Evolutionary conservation across 1,284 basidiomycete genomes (phyloP).

Genomic region (Ceraceosorus guamensis): DNA sequence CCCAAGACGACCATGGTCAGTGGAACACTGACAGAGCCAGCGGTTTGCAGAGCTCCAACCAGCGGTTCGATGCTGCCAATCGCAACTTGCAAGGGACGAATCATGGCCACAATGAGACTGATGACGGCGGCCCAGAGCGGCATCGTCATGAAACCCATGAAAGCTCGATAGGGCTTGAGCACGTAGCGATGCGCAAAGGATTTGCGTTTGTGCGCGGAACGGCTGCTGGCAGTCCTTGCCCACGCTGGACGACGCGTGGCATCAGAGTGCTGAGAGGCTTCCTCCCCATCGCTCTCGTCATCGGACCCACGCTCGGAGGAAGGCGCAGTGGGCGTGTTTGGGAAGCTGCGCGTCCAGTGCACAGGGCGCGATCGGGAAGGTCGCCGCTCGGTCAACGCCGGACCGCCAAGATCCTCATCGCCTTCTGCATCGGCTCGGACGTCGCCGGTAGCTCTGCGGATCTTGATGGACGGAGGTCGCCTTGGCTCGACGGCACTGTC

Average conservation of each 20-base stretch:
- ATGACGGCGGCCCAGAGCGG: constrained; percentile 57
- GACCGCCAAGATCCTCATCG: too few relatives aligned
- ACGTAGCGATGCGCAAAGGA: constrained; percentile 4
- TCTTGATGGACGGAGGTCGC: too few relatives aligned
- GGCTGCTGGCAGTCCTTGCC: too few relatives aligned
- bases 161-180: constrained; percentile 43
- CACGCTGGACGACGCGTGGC: not conserved
- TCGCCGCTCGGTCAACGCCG: too few relatives aligned
- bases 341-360: not conserved
- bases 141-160: constrained; percentile 77
- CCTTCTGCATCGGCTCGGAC: too few relatives aligned
- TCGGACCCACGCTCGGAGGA: not conserved
- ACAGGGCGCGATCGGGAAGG: too few relatives aligned
- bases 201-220: not conserved
- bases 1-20: constrained; percentile 84
- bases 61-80: constrained; percentile 48
- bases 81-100: constrained; percentile 57
- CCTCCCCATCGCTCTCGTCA: not conserved
- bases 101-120: constrained; percentile 72
- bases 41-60: constrained; percentile 50
- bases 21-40: constrained; percentile 57
- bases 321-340: not conserved
- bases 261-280: not conserved
- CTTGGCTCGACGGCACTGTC: not conserved
- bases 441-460: too few relatives aligned